phyloP scores from a whole-genome alignment of 345 rosid genomes.

The Brassica incana region DNA sequence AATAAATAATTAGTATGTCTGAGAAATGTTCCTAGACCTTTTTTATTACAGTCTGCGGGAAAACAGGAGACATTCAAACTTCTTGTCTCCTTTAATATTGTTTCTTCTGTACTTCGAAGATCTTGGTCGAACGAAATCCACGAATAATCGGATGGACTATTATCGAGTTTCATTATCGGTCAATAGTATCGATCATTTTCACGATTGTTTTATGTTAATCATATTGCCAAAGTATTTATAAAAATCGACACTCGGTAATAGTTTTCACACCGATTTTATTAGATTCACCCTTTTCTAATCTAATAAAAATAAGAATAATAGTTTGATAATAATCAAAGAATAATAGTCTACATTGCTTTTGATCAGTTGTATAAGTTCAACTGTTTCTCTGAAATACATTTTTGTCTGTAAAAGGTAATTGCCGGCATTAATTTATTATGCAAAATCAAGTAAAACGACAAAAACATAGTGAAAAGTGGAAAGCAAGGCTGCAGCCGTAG shows the following conservation, averaged over 20 bases:
- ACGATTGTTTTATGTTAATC: not conserved
- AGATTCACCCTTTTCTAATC: not conserved
- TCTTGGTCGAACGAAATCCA: conserved; percentile 37
- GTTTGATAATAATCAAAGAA: not conserved
- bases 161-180: not conserved
- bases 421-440: not conserved
- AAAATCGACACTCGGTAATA: not conserved
- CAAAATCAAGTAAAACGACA: conserved; percentile 3
- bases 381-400: not conserved
- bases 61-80: conserved; percentile 41
- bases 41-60: conserved; percentile 37
- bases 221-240: not conserved
- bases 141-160: not conserved
- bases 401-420: not conserved
- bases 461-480: conserved; percentile 25
- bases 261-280: not conserved
- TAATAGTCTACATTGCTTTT: not conserved
- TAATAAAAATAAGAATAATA: not conserved
- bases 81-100: conserved; percentile 27
- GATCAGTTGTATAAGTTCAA: not conserved
- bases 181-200: not conserved
- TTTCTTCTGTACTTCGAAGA: conserved; percentile 35
- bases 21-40: conserved; percentile 26
- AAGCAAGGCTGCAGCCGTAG: conserved; percentile 24
- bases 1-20: conserved; percentile 26